Base-by-base conservation (phyloP, 2,329 filamentous ascomycete genomes). In the Coniochaeta pulveracea region DNA sequence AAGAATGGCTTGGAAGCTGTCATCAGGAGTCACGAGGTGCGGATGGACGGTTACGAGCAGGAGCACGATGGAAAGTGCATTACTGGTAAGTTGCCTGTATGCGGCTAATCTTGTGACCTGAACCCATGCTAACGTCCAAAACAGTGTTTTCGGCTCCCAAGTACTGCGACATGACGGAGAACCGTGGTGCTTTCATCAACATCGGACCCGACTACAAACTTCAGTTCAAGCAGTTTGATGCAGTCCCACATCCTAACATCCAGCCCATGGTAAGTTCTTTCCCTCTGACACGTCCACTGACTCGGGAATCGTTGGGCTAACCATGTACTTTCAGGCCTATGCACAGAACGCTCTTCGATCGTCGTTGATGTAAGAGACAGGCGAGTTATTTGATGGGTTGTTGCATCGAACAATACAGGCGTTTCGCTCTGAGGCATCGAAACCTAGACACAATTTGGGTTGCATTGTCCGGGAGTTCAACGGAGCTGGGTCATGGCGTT, bases 1-100 rank as follows among this genome's bases (percentile, higher is more conserved):
- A 86, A 80, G 60, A 98, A 98, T 58, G 84, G 85, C 0, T 70
- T 98, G 25, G 83, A 94, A 43, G 91, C 91, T 28, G 81, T 98
- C 43, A 98, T 98, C 48, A 81, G 91, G 47, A 94, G 86, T 51
- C 91, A 98, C 61, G 91, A 98, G 57, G 91, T 98, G 18, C 78
- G 91, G 47, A 98, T 98, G 91, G 88, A 91, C 39, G 91, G 91
- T n/a, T 98, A 96, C 51, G 89, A 98, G 56, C 83, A 94, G 45
- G 89, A 98, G 66, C 91, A 98, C 55, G 82, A 91, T 47, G 91
- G 89, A 43, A 80, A 76, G 47, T 98, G 91, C 56, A 95, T 98
- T 47, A 98, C 91, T 29, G 80, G 80, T 84, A 66, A 44, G 68
- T 57, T 32, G 8, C 14, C 18, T 4, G 12, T 22, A 2, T 12